Conservation (phyloP, 371 early-diverging fungal genomes). For the Paramicrosporidium saccamoebae region DNA sequence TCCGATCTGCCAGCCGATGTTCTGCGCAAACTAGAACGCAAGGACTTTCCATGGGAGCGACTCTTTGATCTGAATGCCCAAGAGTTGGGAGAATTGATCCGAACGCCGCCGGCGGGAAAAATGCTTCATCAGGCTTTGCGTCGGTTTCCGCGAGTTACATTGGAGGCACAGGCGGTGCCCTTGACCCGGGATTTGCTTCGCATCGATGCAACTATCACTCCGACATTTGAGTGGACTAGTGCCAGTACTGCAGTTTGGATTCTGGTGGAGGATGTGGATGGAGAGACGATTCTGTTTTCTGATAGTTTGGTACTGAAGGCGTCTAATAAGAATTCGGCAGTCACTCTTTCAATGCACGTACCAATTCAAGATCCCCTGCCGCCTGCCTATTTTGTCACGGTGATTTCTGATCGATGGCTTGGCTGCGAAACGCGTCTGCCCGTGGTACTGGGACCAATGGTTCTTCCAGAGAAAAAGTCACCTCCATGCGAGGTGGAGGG, state of each 20-base stretch:
- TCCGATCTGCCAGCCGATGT: constrained; percentile 39
- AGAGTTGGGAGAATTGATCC: constrained; percentile 68
- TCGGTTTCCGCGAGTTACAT: constrained; percentile 59
- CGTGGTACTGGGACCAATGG: constrained; percentile 62
- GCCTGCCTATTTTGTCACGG: constrained; percentile 71
- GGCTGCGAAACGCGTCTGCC: constrained; percentile 56
- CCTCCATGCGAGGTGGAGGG: constrained; percentile 80
- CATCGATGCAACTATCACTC: constrained; percentile 58
- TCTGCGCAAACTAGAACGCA: constrained; percentile 54
- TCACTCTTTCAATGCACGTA: too few relatives aligned
- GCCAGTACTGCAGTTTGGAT: constrained; percentile 70
- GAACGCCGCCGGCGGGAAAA: constrained; percentile 53
- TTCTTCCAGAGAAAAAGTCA: constrained; percentile 62
- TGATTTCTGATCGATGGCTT: constrained; percentile 78
- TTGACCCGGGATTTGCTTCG: constrained; percentile 55
- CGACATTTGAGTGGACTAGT: constrained; percentile 73
- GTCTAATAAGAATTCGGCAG: too few relatives aligned
- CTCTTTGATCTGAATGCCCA: constrained; percentile 58
- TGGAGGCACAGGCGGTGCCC: constrained; percentile 65
- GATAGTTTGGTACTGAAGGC: constrained; percentile 62
- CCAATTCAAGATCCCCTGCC: constrained; percentile 73
- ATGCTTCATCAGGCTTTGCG: constrained; percentile 51
- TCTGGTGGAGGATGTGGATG: constrained; percentile 67
- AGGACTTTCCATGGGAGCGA: constrained; percentile 74
- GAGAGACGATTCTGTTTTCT: constrained; percentile 46